Evolutionary conservation across 345 rosid genomes (phyloP).

Genomic region (Draba incana): DNA sequence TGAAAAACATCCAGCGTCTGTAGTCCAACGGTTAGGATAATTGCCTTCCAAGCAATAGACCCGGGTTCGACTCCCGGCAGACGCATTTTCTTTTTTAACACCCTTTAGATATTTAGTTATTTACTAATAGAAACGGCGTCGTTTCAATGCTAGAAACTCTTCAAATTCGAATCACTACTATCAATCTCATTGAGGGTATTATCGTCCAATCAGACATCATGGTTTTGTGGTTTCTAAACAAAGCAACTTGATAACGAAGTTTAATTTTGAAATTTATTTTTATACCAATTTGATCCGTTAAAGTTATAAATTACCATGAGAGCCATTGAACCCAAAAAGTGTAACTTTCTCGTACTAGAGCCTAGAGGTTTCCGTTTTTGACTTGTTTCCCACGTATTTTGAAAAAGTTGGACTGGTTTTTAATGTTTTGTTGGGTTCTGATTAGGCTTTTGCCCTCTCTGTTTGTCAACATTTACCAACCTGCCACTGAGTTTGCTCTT

Average conservation of each 20-base stretch:
- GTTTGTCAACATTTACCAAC: neutral
- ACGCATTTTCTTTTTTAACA: conserved; percentile 40
- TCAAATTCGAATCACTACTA: too few species aligned
- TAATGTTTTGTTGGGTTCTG: neutral
- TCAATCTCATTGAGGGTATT: too few species aligned
- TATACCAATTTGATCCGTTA: too few species aligned
- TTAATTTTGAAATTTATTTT: too few species aligned
- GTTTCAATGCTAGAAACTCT: too few species aligned
- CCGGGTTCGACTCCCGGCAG: conserved; percentile 96
- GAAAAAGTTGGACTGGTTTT: neutral
- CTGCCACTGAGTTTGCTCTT: conserved; percentile 2
- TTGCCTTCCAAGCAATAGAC: conserved; percentile 90
- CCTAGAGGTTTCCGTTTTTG: neutral
- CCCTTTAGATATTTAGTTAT: too few species aligned
- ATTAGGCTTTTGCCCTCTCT: neutral
- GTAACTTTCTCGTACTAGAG: neutral
- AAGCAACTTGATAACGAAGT: too few species aligned
- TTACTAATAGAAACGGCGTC: too few species aligned
- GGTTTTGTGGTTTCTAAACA: too few species aligned
- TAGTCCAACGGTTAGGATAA: conserved; percentile 96
- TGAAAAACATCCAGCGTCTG: conserved; percentile 44
- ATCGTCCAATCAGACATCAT: too few species aligned
- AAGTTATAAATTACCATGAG: too few species aligned
- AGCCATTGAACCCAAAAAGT: too few species aligned
- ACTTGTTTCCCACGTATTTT: conserved; percentile 8